Evolutionary conservation across 495 filamentous ascomycete genomes (phyloP), one percentile per base, ranked within the genome.

Genomic region (Bacidia gigantensis): DNA sequence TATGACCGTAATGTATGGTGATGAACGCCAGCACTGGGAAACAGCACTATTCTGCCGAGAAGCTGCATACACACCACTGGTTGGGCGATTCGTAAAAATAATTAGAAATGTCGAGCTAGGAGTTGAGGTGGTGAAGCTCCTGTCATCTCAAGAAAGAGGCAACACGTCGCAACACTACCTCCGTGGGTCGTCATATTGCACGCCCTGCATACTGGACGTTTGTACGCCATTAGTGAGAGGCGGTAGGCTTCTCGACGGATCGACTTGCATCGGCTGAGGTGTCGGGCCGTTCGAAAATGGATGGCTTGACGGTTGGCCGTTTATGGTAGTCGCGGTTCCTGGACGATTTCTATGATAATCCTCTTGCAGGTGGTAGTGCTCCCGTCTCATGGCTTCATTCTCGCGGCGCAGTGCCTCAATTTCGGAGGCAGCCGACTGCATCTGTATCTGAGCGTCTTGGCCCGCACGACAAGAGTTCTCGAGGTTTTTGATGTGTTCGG

Each of bases 151-250:
- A n/a, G 41, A 44, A 17, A 11, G 14, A 1, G 9, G 14, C 18
- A 14, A n/a, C 7, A 20, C 18, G 14, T 44, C 18, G 23, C 5
- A 44, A 12, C 9, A 38, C 32, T 38, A 50, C n/a, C 47, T 21
- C 25, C 47, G 47, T n/a, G 22, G 47, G 20, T 74, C 73, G 49
- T 77, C 72, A 57, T 78, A 78, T 57, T 78, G 73, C 12, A 78
- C 70, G 21, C 75, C 75, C 60, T 78, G 75, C 75, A 78, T 78
- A 17, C 71, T 66, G n/a, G 72, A 71, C 11, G 63, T 55, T 18
- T 62, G 51, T 0, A 69, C 68, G 1, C 72, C 71, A 55, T 73
- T 75, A 60, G 72, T 69, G 17, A 76, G 64, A 2, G 74, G 72
- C 20, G 72, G 72, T n/a, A 76, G 52, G 10, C 72, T 73, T 12